Base-by-base conservation (phyloP, 2,329 filamentous ascomycete genomes). In the Kalmusia sp. region DNA sequence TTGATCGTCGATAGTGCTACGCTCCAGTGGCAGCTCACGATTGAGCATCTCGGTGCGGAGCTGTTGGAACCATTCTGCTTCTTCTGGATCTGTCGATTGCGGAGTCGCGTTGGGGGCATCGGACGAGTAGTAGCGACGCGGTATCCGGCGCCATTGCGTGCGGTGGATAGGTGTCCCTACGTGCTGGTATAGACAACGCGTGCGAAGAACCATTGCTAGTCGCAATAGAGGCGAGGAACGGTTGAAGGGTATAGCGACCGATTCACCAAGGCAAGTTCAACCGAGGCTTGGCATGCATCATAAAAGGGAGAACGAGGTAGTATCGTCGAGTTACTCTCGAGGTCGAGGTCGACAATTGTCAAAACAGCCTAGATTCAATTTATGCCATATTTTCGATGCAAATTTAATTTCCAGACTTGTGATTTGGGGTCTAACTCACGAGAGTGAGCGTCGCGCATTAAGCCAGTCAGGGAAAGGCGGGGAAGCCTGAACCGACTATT, bases 1-100 rank as follows among this genome's bases (percentile, higher is more conserved):
- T 80, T 82, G 50, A 0, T 87, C 84, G 28, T 82, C 80, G 55
- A 89, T 74, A 64, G 84, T 81, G 62, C 87, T 84, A 67, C 80
- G 79, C 50, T 79, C 74, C 40, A 79, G 70, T 1, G 79, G 78
- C 40, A 83, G 76, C 43, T 70, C 72, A 55, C 83, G 82, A 31
- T 75, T 66, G 34, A 77, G 79, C 68, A 87, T 75, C 44, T 68
- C 57, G 25, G 49, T 44, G 54, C 67, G 68, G 46, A 71, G 49
- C 28, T 55, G 41, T 46, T 64, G 51, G 58, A 70, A 71, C 65
- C 68, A 70, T 38, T 43, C 48, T 38, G 61, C 54, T 12, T 61
- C 54, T 22, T 43, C 33, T 30, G 25, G 8, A 30, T 34, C n/a
- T 22, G 30, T 33, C 19, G 35, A 24, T 22, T 38, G 35, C 19